These are phyloP conservation scores for Dicorynia guianensis DNA, from an alignment of 306 rosid species.

Conservation along the genomic window DNA sequence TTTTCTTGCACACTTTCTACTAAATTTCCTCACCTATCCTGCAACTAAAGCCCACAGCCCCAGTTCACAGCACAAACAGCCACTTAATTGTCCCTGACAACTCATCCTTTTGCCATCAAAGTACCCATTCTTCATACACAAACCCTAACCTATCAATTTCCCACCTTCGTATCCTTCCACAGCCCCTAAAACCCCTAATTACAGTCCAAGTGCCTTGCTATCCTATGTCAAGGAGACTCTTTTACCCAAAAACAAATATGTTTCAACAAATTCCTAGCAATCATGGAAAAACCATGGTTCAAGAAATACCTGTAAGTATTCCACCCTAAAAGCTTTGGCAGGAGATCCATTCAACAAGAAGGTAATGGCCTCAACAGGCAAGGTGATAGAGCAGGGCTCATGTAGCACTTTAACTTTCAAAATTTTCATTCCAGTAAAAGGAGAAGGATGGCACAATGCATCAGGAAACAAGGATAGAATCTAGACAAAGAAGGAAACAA, in stretches of 20 bases:
- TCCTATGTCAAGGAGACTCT: neutral
- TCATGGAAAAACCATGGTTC: neutral
- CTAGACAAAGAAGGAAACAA: slow-evolving; percentile 12
- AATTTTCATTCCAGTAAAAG: slow-evolving; percentile 24
- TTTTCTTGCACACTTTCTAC: too few species aligned
- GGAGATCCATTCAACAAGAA: slow-evolving; percentile 14
- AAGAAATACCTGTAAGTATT: slow-evolving; percentile 15
- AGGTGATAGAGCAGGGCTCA: neutral
- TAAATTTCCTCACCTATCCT: too few species aligned
- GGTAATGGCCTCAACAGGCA: neutral
- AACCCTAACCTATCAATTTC: too few species aligned
- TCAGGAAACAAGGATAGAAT: slow-evolving; percentile 25
- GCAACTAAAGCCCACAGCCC: too few species aligned
- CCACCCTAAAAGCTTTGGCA: slow-evolving; percentile 8
- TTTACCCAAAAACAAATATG: neutral
- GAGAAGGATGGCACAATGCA: slow-evolving; percentile 1
- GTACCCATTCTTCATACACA: too few species aligned
- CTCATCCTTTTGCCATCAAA: too few species aligned
- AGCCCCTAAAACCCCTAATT: too few species aligned
- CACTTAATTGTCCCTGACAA: too few species aligned
- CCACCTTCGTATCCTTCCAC: too few species aligned
- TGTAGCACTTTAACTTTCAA: slow-evolving; percentile 6
- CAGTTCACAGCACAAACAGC: too few species aligned
- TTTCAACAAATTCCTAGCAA: neutral
- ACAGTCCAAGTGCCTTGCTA: too few species aligned